Evolutionary conservation across 305 asterid genomes (phyloP).

Genomic region (Striga hermonthica): DNA sequence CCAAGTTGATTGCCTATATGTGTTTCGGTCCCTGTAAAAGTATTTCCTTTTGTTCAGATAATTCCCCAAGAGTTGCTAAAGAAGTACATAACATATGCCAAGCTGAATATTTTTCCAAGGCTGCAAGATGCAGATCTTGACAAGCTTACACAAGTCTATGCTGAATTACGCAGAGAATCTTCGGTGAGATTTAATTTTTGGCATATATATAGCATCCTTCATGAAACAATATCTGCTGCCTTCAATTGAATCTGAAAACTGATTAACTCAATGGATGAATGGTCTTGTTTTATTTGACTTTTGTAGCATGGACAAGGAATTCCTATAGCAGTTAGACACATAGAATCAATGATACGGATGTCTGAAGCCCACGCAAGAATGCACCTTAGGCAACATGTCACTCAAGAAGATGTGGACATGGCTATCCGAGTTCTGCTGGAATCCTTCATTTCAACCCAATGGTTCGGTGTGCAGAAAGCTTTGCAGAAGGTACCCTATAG

Average conservation of each 20-base stretch:
- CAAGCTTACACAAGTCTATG: conserved; percentile 92
- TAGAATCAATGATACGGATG: conserved; percentile 97
- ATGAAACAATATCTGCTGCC: conserved; percentile 5
- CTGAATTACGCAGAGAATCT: conserved; percentile 93
- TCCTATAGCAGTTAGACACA: conserved; percentile 96
- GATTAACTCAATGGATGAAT: conserved; percentile 11
- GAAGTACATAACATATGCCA: conserved; percentile 90
- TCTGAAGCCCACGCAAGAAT: conserved; percentile 98
- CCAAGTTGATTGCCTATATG: conserved; percentile 14
- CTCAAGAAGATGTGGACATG: conserved; percentile 98
- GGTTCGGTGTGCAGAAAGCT: conserved; percentile 92
- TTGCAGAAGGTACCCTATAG: conserved; percentile 32
- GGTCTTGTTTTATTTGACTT: conserved; percentile 14
- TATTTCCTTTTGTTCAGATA: conserved; percentile 47
- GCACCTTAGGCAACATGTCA: conserved; percentile 94
- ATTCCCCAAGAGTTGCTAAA: conserved; percentile 89
- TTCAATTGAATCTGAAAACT: conserved; percentile 4
- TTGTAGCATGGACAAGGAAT: conserved; percentile 91
- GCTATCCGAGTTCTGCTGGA: conserved; percentile 86
- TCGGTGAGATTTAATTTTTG: conserved; percentile 52
- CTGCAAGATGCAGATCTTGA: conserved; percentile 87
- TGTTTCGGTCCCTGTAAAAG: conserved; percentile 6
- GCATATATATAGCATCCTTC: conserved; percentile 13
- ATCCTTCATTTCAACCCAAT: conserved; percentile 92
- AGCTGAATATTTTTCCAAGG: conserved; percentile 85